Percentiles rank a stretch among this genome's conserved stretches.
These are phyloP conservation scores for Telfairia occidentalis DNA, from an alignment of 331 rosid genomes.

Conservation along the genomic window DNA sequence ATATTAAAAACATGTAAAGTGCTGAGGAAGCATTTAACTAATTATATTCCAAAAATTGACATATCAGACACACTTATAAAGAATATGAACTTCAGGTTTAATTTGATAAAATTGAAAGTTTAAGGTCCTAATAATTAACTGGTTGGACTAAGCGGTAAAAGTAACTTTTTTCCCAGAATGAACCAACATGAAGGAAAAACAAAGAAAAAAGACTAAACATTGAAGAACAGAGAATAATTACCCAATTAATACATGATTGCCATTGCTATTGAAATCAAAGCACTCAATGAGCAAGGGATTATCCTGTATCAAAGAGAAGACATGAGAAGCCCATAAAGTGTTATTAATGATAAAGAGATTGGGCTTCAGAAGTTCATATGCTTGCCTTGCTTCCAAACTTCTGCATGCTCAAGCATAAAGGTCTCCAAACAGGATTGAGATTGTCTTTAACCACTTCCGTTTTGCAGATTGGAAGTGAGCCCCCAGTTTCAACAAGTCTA, in stretches of 20 bases:
- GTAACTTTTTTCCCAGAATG: not conserved
- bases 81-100: no score
- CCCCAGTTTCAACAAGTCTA: slow-evolving; percentile 59
- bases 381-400: slow-evolving; percentile 73
- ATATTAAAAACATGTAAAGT: not conserved
- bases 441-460: slow-evolving; percentile 61
- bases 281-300: slow-evolving; percentile 75
- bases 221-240: slow-evolving; percentile 19
- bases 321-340: not conserved
- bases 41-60: not conserved
- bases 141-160: no score
- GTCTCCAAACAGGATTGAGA: slow-evolving; percentile 76
- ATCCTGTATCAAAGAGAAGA: slow-evolving; percentile 35
- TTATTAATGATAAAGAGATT: not conserved
- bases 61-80: no score
- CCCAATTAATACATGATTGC: slow-evolving; percentile 73
- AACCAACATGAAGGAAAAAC: not conserved
- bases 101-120: not conserved
- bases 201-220: not conserved
- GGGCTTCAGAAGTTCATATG: not conserved
- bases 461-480: slow-evolving; percentile 69
- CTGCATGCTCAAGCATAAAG: slow-evolving; percentile 38
- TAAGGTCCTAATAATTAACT: no score
- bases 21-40: not conserved
- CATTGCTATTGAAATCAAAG: slow-evolving; percentile 73